Percentiles rank a stretch among this genome's conserved stretches.
phyloP scores from a whole-genome alignment of 352 stramenopile species.

The Globisporangium radiosum region DNA sequence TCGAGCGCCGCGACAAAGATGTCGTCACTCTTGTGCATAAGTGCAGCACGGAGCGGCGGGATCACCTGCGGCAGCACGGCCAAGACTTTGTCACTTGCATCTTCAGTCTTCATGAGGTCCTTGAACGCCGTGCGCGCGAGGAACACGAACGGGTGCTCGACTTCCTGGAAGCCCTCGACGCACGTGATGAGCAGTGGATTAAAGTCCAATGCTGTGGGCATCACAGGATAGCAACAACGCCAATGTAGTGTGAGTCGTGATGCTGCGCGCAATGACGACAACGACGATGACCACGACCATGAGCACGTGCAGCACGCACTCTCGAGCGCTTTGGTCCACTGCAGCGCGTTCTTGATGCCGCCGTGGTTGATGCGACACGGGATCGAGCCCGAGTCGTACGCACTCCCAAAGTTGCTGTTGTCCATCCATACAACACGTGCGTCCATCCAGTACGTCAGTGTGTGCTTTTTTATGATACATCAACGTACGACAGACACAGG shows the following conservation, averaged over 20 bases:
- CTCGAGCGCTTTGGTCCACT: constrained; percentile 65
- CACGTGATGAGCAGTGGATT: constrained; percentile 68
- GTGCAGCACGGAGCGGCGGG: constrained; percentile 40
- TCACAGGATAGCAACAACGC: too few species aligned
- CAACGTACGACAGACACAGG: too few species aligned
- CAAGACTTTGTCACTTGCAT: constrained; percentile 53
- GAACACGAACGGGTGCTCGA: constrained; percentile 75
- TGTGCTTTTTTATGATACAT: too few species aligned
- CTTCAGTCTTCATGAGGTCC: constrained; percentile 55
- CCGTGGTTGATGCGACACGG: constrained; percentile 78
- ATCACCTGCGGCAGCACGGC: constrained; percentile 57
- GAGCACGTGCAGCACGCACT: constrained; percentile 17
- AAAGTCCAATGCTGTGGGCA: constrained; percentile 37
- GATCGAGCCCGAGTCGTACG: constrained; percentile 63
- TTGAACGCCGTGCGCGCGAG: constrained; percentile 65
- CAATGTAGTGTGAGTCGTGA: too few species aligned
- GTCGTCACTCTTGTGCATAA: constrained; percentile 69
- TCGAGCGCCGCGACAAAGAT: constrained; percentile 65
- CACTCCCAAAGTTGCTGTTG: constrained; percentile 54
- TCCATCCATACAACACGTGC: too few species aligned
- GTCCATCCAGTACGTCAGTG: neutral
- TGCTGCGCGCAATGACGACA: neutral
- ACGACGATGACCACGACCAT: neutral
- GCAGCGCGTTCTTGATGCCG: constrained; percentile 62
- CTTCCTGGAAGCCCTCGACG: constrained; percentile 64